These are phyloP conservation scores for Chlorella sorokiniana DNA, from an alignment of 139 green algal genomes.

Conservation along the genomic window DNA sequence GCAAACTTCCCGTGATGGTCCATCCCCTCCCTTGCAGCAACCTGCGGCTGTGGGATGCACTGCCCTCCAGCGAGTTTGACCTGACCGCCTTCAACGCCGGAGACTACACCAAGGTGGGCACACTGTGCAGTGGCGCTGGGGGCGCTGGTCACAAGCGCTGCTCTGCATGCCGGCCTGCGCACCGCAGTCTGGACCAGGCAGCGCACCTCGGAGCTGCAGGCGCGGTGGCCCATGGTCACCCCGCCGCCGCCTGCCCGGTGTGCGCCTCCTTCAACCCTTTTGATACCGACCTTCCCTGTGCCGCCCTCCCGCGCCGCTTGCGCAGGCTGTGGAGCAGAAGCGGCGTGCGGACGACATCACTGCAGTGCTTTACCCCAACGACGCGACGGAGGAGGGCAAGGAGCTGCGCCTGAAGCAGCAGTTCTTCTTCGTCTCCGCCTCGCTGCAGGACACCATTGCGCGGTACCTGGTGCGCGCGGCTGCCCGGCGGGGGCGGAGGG, in stretches of 20 bases:
- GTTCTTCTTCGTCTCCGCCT: constrained; percentile 98
- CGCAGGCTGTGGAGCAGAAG: constrained; percentile 80
- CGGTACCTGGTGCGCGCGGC: constrained; percentile 35
- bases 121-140: no score
- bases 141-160: not conserved
- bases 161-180: not conserved
- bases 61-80: constrained; percentile 93
- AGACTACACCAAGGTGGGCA: constrained; percentile 58
- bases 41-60: constrained; percentile 96
- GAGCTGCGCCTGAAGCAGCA: constrained; percentile 99
- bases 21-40: no score
- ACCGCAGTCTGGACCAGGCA: no score
- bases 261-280: not conserved
- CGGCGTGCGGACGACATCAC: constrained; percentile 92
- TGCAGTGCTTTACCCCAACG: constrained; percentile 98
- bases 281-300: not conserved
- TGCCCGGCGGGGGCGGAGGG: constrained; percentile 31
- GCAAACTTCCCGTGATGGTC: constrained; percentile 92
- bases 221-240: no score
- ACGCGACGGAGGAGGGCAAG: constrained; percentile 96
- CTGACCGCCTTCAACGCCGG: constrained; percentile 85
- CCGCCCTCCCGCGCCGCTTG: not conserved
- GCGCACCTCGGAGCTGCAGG: no score
- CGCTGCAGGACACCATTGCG: constrained; percentile 83
- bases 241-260: not conserved